Evolutionary conservation across 176 grass and related monocot species (phyloP).

Genomic region (Cenchrus purpureus): DNA sequence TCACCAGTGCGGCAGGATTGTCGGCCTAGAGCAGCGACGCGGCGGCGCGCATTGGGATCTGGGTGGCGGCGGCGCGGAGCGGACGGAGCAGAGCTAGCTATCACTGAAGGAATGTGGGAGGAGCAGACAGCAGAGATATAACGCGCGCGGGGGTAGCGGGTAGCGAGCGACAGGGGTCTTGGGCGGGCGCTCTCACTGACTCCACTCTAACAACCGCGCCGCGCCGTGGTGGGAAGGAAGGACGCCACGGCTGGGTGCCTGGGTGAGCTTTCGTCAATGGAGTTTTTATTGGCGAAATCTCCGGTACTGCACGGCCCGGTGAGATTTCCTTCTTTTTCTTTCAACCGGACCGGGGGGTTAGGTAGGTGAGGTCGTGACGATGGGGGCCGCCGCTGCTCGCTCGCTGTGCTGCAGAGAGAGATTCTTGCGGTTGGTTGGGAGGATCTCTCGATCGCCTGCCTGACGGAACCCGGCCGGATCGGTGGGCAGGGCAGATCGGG

Average conservation of each 20-base stretch:
- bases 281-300: not conserved
- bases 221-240: not conserved
- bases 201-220: conserved; percentile 32
- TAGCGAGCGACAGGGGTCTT: not conserved
- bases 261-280: conserved; percentile 33
- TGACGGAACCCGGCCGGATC: not conserved
- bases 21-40: not conserved
- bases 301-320: conserved; percentile 11
- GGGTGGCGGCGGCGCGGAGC: not conserved
- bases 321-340: not conserved
- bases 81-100: not conserved
- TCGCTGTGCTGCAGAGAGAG: too few relatives aligned
- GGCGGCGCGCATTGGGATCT: conserved; percentile 49
- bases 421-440: not conserved
- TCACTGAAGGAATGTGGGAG: not conserved
- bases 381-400: too few relatives aligned
- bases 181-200: not conserved
- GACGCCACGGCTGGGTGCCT: not conserved
- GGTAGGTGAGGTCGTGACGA: too few relatives aligned
- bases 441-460: not conserved
- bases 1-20: too few relatives aligned
- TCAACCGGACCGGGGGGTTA: not conserved
- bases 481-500: not conserved
- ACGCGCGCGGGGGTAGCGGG: not conserved
- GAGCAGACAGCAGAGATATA: conserved; percentile 28